phyloP scores from a whole-genome alignment of 768 basidiomycete species.

The Podaxis pistillaris region DNA sequence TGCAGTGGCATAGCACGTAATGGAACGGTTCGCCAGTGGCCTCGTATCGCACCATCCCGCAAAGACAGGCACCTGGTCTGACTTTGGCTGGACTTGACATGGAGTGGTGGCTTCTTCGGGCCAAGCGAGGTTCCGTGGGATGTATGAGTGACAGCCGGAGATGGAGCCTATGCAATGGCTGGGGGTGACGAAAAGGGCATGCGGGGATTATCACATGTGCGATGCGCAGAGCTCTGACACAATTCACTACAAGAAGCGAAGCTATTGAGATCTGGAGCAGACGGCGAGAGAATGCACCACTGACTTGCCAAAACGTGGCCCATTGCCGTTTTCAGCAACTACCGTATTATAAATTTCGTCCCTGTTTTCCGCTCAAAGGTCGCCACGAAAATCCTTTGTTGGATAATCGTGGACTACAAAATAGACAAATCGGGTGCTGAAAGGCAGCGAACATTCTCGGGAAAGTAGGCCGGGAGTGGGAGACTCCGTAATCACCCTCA shows the following conservation, averaged over 20 bases:
- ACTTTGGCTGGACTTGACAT: background rate
- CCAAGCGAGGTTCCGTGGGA: background rate
- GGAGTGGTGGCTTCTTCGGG: background rate
- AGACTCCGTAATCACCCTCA: slow-evolving; percentile 18
- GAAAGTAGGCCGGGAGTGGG: slow-evolving; percentile 12
- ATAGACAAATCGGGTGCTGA: background rate
- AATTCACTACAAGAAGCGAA: background rate
- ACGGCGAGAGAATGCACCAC: background rate
- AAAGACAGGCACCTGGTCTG: slow-evolving; percentile 26
- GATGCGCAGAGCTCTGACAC: background rate
- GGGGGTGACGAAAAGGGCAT: background rate
- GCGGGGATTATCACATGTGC: slow-evolving; percentile 1
- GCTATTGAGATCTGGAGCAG: background rate
- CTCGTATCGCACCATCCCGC: slow-evolving; percentile 25
- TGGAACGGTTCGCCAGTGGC: slow-evolving; percentile 28
- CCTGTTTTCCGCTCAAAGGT: background rate
- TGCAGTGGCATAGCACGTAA: slow-evolving; percentile 31
- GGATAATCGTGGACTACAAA: background rate
- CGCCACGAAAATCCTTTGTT: background rate
- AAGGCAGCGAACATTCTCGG: slow-evolving; percentile 1
- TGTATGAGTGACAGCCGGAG: background rate
- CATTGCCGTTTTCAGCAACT: slow-evolving; percentile 5
- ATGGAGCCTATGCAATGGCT: background rate
- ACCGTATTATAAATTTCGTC: slow-evolving; percentile 2
- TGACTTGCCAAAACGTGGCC: background rate